phyloP scores from a whole-genome alignment of 2,329 filamentous ascomycete species.

The Talaromyces sp. region DNA sequence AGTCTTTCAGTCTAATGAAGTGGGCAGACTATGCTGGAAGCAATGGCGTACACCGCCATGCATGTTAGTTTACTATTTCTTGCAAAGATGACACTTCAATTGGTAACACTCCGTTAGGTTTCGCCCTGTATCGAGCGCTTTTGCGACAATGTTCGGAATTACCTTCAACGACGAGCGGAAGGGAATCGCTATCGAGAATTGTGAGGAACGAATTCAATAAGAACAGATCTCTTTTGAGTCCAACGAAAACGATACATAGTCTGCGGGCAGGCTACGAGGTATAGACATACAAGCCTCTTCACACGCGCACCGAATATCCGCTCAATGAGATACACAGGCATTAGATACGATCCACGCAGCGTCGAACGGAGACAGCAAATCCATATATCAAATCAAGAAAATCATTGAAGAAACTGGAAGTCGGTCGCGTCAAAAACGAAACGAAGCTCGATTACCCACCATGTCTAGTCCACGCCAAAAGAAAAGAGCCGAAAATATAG shows the following conservation, averaged over 20 bases:
- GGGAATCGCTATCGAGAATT: slow-evolving; percentile 23
- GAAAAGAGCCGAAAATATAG: slow-evolving; percentile 24
- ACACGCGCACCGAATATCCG: neutral
- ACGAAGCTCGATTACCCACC: slow-evolving; percentile 14
- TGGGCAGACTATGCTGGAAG: slow-evolving; percentile 7
- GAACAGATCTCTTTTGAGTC: slow-evolving; percentile 36
- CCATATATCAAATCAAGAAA: slow-evolving; percentile 21
- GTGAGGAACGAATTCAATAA: slow-evolving; percentile 35
- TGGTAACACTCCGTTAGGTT: slow-evolving; percentile 24
- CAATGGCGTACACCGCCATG: slow-evolving; percentile 38
- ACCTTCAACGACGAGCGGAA: slow-evolving; percentile 21
- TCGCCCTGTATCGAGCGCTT: slow-evolving; percentile 43
- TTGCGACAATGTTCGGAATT: slow-evolving; percentile 38
- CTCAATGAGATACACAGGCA: slow-evolving; percentile 23
- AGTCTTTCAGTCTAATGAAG: slow-evolving; percentile 10
- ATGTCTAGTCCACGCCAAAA: slow-evolving; percentile 21
- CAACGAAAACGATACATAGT: slow-evolving; percentile 34
- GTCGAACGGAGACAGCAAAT: slow-evolving; percentile 24
- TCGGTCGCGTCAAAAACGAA: slow-evolving; percentile 16
- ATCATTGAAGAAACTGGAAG: slow-evolving; percentile 25
- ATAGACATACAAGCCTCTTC: neutral
- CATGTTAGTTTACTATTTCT: slow-evolving; percentile 31
- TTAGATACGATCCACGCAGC: slow-evolving; percentile 35
- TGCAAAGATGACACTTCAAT: neutral
- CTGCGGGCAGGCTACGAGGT: slow-evolving; percentile 42